Base-by-base conservation (phyloP, 352 stramenopile genomes). In the Phytophthora uliginosa region DNA sequence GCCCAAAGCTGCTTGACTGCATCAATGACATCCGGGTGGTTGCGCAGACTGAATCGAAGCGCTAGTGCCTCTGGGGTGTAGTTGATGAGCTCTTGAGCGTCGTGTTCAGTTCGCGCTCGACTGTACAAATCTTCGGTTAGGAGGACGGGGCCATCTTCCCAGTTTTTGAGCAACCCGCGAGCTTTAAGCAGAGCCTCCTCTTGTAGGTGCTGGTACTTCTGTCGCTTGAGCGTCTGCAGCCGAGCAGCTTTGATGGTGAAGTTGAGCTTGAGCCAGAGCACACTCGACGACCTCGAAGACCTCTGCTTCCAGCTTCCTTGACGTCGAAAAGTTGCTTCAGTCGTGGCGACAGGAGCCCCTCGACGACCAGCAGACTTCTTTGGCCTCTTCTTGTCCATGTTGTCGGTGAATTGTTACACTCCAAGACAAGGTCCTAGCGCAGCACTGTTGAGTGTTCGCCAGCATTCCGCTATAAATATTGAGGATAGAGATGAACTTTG, bases 201-300 rank as follows among this genome's bases (percentile, higher is more conserved):
- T 61, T 94, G 86, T 20, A 92, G 10, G 61, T 94, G 82, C 51
- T 92, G 85, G 59, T 92, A 92, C 75, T 94, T 92, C 38, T 92
- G 80, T 18, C 78, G 57, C 77, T 94, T 92, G 58, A 89, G 75
- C 3, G 80, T 71, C 66, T 91, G 86, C 24, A 94, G 57, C 0
- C 81, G 78, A 57, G 85, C 85, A 1, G 85, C 57, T 70, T 94
- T 89, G 71, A 92, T 82, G 10, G 83, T 90, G 60, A 92, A 90
- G 58, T 92, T 92, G 73, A 92, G 85, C 52, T 92, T 90, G 54
- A 94, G 76, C 86, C 86, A 92, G 8, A 88, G 73, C 17, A 89
- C 79, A 33, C 71, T 86, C 5, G 81, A 74, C 4, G 68, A 82
- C 67, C 66, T 86, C 2, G 81, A 74, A 9, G 59, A 76, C 67